Evolutionary conservation across 768 basidiomycete genomes (phyloP), one percentile per base, ranked within the genome.

Genomic region (Calvatia gigantea): DNA sequence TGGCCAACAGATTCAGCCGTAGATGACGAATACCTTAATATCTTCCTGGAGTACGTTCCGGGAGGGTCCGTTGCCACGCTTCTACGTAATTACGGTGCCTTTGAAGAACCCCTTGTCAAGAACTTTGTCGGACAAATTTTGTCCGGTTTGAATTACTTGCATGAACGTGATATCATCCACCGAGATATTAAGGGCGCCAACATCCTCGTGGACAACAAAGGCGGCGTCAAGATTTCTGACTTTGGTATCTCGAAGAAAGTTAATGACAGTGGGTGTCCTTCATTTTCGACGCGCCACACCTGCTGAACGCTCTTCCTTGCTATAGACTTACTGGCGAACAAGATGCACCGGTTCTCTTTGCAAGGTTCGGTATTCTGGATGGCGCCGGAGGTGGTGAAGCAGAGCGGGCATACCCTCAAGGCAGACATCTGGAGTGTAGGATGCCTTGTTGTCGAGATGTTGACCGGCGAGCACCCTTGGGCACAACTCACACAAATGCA

Each of bases 291-390:
- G 42, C 56, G 25, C 21, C n/a, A 29, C 15, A 35, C 39, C n/a
- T 6, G 15, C 8, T 32, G 45, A 32, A 47, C 46, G 54, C 5
- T 45, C 46, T 44, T 21, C 31, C 19, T n/a, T 44, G 39, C 47
- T 9, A 15, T 25, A 79, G 76, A 75, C 64, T 68, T 80, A 32
- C 58, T 80, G 41, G 71, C 73, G 21, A 86, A 86, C 9, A 85
- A 88, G 21, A 80, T 86, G 41, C 88, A 98, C 67, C 80, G 97
- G 6, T 91, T 94, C 4, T 98, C 97, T 1, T 74, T 98, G 4
- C 97, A 98, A 69, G 97, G 97, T 2, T 97, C 94, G 1, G 95
- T 98, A 9, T 98, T 97, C 72, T 98, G 96, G 96, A 98, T 98
- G 96, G 96, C 96, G 0, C 96, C 96, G 0, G 96, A 98, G 70